Evolutionary conservation across 2,329 filamentous ascomycete genomes (phyloP).

Genomic region (Epichloe baconii): DNA sequence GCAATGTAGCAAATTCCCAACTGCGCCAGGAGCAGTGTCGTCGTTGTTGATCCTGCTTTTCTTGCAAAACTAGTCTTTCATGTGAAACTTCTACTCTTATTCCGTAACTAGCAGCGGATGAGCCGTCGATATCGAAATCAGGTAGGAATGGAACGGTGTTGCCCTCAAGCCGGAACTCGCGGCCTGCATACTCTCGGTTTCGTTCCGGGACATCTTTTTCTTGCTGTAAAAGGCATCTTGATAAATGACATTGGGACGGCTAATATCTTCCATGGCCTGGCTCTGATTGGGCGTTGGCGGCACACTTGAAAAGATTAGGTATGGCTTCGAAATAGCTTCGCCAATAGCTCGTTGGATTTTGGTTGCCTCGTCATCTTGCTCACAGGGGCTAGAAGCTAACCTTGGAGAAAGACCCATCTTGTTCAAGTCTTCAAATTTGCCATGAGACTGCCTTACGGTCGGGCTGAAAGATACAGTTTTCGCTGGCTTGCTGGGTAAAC

Average conservation of each 20-base stretch:
- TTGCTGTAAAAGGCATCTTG: slow-evolving; percentile 77
- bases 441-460: not conserved
- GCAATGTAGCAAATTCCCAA: slow-evolving; percentile 65
- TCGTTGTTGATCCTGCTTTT: slow-evolving; percentile 33
- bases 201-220: slow-evolving; percentile 67
- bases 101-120: slow-evolving; percentile 41
- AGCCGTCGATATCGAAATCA: slow-evolving; percentile 54
- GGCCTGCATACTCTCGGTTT: slow-evolving; percentile 71
- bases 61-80: slow-evolving; percentile 39
- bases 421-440: not conserved
- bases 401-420: not conserved
- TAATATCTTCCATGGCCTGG: slow-evolving; percentile 12
- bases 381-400: not conserved
- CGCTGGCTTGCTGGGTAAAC: slow-evolving; percentile 17
- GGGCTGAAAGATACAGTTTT: not conserved
- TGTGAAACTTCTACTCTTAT: slow-evolving; percentile 31
- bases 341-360: slow-evolving; percentile 2
- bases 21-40: slow-evolving; percentile 39
- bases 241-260: slow-evolving; percentile 57
- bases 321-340: not conserved
- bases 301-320: slow-evolving; percentile 15
- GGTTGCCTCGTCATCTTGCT: slow-evolving; percentile 1
- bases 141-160: slow-evolving; percentile 68
- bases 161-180: slow-evolving; percentile 68
- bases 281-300: slow-evolving; percentile 14